Conservation (phyloP, 495 filamentous ascomycete species). For the Bacidia rubella region DNA sequence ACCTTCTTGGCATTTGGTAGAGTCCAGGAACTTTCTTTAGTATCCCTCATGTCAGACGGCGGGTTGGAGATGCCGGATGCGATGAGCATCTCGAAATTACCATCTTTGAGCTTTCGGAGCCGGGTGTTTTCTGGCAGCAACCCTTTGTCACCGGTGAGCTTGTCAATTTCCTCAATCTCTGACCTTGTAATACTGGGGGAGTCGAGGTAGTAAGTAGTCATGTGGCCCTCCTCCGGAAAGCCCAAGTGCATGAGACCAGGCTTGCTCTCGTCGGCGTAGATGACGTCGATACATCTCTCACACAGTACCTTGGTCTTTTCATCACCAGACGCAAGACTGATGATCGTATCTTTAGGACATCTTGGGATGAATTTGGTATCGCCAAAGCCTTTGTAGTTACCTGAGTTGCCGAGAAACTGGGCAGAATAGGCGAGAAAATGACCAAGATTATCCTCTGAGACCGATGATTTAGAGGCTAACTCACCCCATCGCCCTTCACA, state of each 20-base stretch:
- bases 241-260: conserved; percentile 70
- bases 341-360: conserved; percentile 49
- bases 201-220: conserved; percentile 87
- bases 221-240: conserved; percentile 67
- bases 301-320: conserved; percentile 48
- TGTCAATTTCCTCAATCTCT: conserved; percentile 60
- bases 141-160: conserved; percentile 62
- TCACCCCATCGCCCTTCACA: conserved; percentile 66
- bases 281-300: conserved; percentile 46
- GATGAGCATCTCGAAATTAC: conserved; percentile 69
- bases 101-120: conserved; percentile 56
- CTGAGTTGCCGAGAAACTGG: conserved; percentile 79
- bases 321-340: conserved; percentile 53
- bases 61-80: conserved; percentile 54
- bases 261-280: conserved; percentile 55
- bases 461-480: conserved; percentile 51
- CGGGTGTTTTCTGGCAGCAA: conserved; percentile 78
- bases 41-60: conserved; percentile 49
- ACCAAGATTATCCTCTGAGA: conserved; percentile 54
- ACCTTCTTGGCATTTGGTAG: conserved; percentile 59
- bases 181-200: conserved; percentile 72
- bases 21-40: conserved; percentile 51
- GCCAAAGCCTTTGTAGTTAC: conserved; percentile 95
- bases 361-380: conserved; percentile 90
- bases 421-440: conserved; percentile 78